These are phyloP conservation scores for Sugiyamaella boreocaroliniensis DNA, from an alignment of 805 yeast species.

Conservation along the genomic window DNA sequence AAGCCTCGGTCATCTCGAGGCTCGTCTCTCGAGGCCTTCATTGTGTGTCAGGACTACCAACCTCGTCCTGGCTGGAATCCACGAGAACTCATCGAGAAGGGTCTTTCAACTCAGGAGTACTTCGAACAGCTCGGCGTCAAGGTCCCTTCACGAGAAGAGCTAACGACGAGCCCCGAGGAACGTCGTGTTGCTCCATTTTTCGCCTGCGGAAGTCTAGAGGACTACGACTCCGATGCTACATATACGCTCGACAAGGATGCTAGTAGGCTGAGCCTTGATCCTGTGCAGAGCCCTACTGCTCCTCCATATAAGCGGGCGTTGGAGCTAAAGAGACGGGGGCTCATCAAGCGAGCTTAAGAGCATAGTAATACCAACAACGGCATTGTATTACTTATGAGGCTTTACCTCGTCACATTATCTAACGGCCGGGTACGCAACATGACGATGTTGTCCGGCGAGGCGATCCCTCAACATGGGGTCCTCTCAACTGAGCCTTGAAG, in stretches of 20 bases:
- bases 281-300: conserved; percentile 92
- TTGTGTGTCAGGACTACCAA: conserved; percentile 81
- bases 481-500: too few relatives aligned
- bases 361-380: not conserved
- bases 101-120: conserved; percentile 67
- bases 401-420: too few relatives aligned
- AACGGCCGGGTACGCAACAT: too few relatives aligned
- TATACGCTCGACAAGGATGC: conserved; percentile 47
- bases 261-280: conserved; percentile 56
- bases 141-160: conserved; percentile 5
- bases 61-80: conserved; percentile 88
- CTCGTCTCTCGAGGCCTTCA: conserved; percentile 86
- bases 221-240: conserved; percentile 93
- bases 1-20: conserved; percentile 95
- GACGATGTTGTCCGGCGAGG: too few relatives aligned
- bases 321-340: conserved; percentile 76
- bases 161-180: conserved; percentile 30
- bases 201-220: conserved; percentile 88
- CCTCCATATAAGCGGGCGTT: conserved; percentile 94
- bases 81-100: conserved; percentile 4
- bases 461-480: too few relatives aligned
- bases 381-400: too few relatives aligned
- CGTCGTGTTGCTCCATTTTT: conserved; percentile 81
- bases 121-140: conserved; percentile 46
- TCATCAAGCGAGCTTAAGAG: conserved; percentile 24